Base-by-base conservation (phyloP, 768 basidiomycete genomes). In the Tulasnella sp. region DNA sequence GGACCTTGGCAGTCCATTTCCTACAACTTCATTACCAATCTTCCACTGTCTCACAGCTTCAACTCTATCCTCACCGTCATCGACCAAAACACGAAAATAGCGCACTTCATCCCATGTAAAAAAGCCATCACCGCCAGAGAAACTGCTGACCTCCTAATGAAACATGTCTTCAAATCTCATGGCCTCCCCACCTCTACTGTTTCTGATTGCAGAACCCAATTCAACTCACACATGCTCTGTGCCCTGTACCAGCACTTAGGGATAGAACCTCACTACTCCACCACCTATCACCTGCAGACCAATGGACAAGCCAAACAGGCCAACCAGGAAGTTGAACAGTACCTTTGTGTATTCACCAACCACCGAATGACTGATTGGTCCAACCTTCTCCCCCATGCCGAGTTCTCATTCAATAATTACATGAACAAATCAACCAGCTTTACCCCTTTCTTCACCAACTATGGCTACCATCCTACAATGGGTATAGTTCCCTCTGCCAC, bases 1-100 rank as follows among this genome's bases (percentile, higher is more conserved):
- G 15, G 37, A 23, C 65, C 66, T 0, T 70, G 69, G 68, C 3
- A 9, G 5, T 52, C 59, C 5, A 58, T 69, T 15, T 57, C 61
- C 1, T 66, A 67, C 61, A 67, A 70, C 40, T 42, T 49, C 43
- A 63, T 65, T 42, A 55, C 31, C 4, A 48, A 63, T 8, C 45
- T 57, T 14, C 54, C 54, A 19, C 6, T 5, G 35, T 52, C 49
- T 23, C 6, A 25, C 7, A 25, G 54, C 6, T 57, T n/a, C 35
- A 32, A 57, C 35, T 14, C 27, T 17, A 57, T 57, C 17, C 31
- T 51, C n/a, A 45, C 31, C 8, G 55, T 54, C 15, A 49, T 57
- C 8, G 27, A 57, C 54, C 42, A 32, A 57, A 19, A 56, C 14
- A 54, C 23, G n/a, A 57, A 57, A 23, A 19, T 19, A 23, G 50